These are phyloP conservation scores for Tulasnella sp. DNA, from an alignment of 768 basidiomycete genomes.

Conservation along the genomic window DNA sequence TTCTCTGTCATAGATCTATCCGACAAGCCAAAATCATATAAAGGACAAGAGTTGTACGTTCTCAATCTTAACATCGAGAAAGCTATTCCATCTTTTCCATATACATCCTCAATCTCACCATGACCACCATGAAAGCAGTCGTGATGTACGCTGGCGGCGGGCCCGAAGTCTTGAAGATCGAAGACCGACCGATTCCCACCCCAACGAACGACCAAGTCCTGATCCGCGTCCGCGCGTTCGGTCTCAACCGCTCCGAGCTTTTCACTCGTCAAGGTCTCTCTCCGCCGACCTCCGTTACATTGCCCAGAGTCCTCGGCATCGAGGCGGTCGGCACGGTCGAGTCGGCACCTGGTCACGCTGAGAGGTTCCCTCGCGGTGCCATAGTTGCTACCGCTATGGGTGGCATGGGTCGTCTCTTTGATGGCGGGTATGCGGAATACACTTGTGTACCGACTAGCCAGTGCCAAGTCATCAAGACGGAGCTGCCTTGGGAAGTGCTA, in stretches of 20 bases:
- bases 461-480: neutral
- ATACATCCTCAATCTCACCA: too few relatives aligned
- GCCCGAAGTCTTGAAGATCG: too few relatives aligned
- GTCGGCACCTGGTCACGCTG: neutral
- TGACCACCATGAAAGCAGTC: too few relatives aligned
- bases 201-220: neutral
- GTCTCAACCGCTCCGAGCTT: conserved; percentile 6
- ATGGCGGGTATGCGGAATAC: conserved; percentile 10
- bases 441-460: neutral
- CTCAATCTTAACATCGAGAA: too few relatives aligned
- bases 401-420: conserved; percentile 1
- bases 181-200: neutral
- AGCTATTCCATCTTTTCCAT: too few relatives aligned
- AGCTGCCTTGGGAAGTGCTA: neutral
- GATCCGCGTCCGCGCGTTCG: neutral
- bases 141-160: too few relatives aligned
- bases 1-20: too few relatives aligned
- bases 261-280: conserved; percentile 6
- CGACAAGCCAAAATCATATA: too few relatives aligned
- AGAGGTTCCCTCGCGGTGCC: neutral
- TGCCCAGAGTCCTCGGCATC: conserved; percentile 6
- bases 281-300: neutral
- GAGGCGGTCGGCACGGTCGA: conserved; percentile 8
- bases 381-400: conserved; percentile 8
- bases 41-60: too few relatives aligned